These are phyloP conservation scores for Nyssa sinensis DNA, from an alignment of 148 eudicot species.

Conservation along the genomic window DNA sequence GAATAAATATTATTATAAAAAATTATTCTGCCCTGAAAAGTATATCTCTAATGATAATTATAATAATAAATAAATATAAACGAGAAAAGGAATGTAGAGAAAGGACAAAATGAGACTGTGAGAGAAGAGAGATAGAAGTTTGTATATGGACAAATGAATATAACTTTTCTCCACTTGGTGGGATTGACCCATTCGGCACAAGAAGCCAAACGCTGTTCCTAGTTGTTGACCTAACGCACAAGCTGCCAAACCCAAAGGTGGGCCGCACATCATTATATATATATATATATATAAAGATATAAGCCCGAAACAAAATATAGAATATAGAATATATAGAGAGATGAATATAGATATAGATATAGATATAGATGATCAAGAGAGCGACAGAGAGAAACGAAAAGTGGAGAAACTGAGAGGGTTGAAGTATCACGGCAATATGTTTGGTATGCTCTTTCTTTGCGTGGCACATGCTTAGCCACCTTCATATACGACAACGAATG, in stretches of 20 bases:
- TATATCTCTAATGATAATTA: too few species aligned
- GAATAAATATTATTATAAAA: too few species aligned
- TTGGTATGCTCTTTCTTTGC: slow-evolving; percentile 11
- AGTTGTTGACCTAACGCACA: slow-evolving; percentile 38
- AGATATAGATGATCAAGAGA: not conserved
- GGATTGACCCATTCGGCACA: slow-evolving; percentile 23
- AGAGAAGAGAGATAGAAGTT: not conserved
- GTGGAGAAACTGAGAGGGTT: not conserved
- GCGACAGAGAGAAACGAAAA: not conserved
- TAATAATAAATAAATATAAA: too few species aligned
- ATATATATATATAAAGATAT: too few species aligned
- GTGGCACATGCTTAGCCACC: slow-evolving; percentile 43
- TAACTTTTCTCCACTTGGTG: not conserved
- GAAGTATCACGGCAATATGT: slow-evolving; percentile 8
- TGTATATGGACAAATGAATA: not conserved
- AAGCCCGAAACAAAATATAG: too few species aligned
- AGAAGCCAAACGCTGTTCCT: slow-evolving; percentile 35
- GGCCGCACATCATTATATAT: not conserved
- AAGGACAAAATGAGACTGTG: not conserved
- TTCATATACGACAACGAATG: slow-evolving; percentile 25
- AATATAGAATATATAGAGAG: not conserved
- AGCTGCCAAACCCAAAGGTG: slow-evolving; percentile 20
- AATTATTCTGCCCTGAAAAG: too few species aligned
- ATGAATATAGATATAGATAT: not conserved
- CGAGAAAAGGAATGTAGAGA: not conserved